Percentiles rank a stretch among this genome's conserved stretches.
Conservation (phyloP, 805 yeast species). For the Kodamaea hsintzibuensis region DNA sequence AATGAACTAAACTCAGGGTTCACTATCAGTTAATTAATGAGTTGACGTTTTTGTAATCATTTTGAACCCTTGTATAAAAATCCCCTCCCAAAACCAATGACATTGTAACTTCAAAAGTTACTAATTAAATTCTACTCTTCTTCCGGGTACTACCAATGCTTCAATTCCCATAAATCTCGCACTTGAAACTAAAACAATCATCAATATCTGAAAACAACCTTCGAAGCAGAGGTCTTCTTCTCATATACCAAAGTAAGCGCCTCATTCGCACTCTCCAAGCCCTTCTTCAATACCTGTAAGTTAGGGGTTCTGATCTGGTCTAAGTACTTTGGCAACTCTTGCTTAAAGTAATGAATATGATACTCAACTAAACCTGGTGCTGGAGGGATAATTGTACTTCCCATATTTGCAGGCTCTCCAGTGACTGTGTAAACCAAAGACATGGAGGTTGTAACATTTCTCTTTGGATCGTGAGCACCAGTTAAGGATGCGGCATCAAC, state of each 20-base stretch:
- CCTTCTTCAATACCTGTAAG: slow-evolving; percentile 10
- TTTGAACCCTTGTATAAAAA: too few relatives aligned
- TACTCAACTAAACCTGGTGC: neutral
- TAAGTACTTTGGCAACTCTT: slow-evolving; percentile 8
- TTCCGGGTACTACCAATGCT: too few relatives aligned
- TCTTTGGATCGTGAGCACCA: neutral
- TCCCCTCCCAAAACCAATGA: too few relatives aligned
- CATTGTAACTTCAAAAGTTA: too few relatives aligned
- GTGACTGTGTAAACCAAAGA: neutral
- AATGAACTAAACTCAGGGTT: too few relatives aligned
- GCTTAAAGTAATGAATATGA: slow-evolving; percentile 1
- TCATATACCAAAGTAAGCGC: slow-evolving; percentile 38
- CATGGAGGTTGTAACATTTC: neutral
- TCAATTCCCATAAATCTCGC: too few relatives aligned
- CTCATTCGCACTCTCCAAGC: slow-evolving; percentile 24
- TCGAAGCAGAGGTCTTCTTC: slow-evolving; percentile 44
- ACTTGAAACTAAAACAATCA: too few relatives aligned
- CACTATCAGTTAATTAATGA: too few relatives aligned
- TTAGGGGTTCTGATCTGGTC: slow-evolving; percentile 9
- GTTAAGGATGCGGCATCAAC: neutral
- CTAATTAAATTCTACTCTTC: too few relatives aligned
- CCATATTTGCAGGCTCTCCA: neutral
- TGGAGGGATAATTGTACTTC: neutral
- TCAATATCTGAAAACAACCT: slow-evolving; percentile 40
- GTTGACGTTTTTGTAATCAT: too few relatives aligned